These are phyloP conservation scores for Mollisiaceae sp. DNA, from an alignment of 2,329 filamentous ascomycete species.

Conservation along the genomic window DNA sequence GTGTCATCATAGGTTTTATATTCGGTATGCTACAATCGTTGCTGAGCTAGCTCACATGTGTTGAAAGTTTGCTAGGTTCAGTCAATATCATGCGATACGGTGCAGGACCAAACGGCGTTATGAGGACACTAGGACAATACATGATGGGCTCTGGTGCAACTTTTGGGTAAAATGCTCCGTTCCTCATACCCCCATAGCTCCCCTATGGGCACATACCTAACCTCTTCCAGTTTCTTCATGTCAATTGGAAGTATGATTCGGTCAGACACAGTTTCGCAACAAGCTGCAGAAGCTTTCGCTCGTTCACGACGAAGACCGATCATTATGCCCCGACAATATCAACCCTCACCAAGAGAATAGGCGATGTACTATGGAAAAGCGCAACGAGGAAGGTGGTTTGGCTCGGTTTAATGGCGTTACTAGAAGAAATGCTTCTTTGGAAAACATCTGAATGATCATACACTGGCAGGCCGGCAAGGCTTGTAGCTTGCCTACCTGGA, in stretches of 20 bases:
- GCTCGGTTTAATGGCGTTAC: slow-evolving; percentile 26
- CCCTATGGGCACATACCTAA: not conserved
- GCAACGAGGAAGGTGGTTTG: slow-evolving; percentile 7
- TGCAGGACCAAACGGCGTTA: slow-evolving; percentile 89
- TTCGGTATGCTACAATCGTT: slow-evolving; percentile 67
- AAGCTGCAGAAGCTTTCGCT: slow-evolving; percentile 76
- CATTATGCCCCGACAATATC: slow-evolving; percentile 53
- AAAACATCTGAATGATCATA: not conserved
- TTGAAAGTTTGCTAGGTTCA: slow-evolving; percentile 63
- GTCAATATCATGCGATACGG: slow-evolving; percentile 96
- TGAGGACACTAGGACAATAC: slow-evolving; percentile 93
- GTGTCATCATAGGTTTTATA: slow-evolving; percentile 96
- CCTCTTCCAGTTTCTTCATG: slow-evolving; percentile 86
- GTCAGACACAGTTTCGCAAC: slow-evolving; percentile 77
- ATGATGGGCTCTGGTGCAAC: slow-evolving; percentile 95
- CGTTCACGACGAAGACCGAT: slow-evolving; percentile 76
- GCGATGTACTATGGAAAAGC: slow-evolving; percentile 8
- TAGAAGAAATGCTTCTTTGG: not conserved
- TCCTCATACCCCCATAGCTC: not conserved
- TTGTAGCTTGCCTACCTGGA: not conserved
- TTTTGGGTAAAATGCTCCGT: slow-evolving; percentile 77
- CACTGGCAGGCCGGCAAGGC: not conserved
- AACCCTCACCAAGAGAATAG: slow-evolving; percentile 24
- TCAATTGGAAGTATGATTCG: slow-evolving; percentile 96
- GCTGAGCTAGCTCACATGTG: too few relatives aligned